A percentile compares a stretch with the other conserved stretches of the same genome.
phyloP scores from a whole-genome alignment of 306 rosid species.

The Bauhinia variegata region DNA sequence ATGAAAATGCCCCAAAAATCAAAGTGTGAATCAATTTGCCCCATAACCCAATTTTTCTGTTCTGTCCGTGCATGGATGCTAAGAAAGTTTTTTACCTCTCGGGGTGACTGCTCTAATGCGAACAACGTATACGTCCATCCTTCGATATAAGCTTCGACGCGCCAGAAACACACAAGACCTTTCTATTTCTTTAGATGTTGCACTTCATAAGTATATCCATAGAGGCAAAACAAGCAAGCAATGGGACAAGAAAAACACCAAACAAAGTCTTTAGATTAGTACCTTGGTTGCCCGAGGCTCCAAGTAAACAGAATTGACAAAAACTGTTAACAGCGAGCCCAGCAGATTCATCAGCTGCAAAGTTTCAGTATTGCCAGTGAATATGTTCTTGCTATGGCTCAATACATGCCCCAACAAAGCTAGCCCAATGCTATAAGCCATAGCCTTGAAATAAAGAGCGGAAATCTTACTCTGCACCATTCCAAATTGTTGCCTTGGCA shows the following conservation, averaged over 20 bases:
- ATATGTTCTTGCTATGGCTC: slow-evolving; percentile 17
- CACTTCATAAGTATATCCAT: not conserved
- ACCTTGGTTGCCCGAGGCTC: slow-evolving; percentile 90
- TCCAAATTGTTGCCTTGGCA: slow-evolving; percentile 79
- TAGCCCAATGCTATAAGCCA: slow-evolving; percentile 52
- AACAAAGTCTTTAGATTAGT: not conserved
- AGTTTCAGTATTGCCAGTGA: slow-evolving; percentile 12
- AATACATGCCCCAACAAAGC: slow-evolving; percentile 60
- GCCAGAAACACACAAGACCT: too few species aligned
- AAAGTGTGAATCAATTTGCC: too few species aligned
- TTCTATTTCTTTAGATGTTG: too few species aligned
- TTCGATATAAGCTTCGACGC: slow-evolving; percentile 58
- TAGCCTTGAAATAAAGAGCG: slow-evolving; percentile 67
- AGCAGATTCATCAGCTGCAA: slow-evolving; percentile 54
- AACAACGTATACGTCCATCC: too few species aligned
- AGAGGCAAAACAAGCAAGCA: not conserved
- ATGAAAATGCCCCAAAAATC: too few species aligned
- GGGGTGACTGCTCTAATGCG: too few species aligned
- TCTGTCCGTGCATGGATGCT: too few species aligned
- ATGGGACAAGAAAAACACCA: not conserved
- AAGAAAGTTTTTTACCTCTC: too few species aligned
- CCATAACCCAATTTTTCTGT: too few species aligned
- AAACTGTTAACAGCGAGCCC: slow-evolving; percentile 45
- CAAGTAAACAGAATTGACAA: slow-evolving; percentile 63
- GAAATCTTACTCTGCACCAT: slow-evolving; percentile 86